A percentile compares a stretch with the other conserved stretches of the same genome.
Conservation (phyloP, 306 rosid species). For the cucumber (Cucumis sativus) region Cucumber_9930_V3 NC_026655.2:5472001-5472500, state of each 20-base stretch:
- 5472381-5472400: constrained; percentile 22
- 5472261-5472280: constrained; percentile 5
- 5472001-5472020: too few species aligned
- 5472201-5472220: constrained; percentile 4
- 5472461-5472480: constrained; percentile 20
- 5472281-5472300: constrained; percentile 33
- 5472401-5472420: background rate
- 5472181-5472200: background rate
- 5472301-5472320: constrained; percentile 33
- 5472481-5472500: constrained; percentile 31
- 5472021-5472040: background rate
- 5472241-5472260: background rate
- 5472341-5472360: background rate
- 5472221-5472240: background rate
- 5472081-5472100: background rate
- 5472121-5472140: background rate
- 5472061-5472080: background rate
- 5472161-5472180: background rate
- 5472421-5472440: constrained; percentile 24
- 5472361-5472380: constrained; percentile 11
- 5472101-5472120: background rate
- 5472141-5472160: background rate
- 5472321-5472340: constrained; percentile 29
- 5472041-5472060: background rate
- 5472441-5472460: constrained; percentile 7